Evolutionary conservation across 768 basidiomycete species (phyloP).

Genomic region (Amyloporia xantha): DNA sequence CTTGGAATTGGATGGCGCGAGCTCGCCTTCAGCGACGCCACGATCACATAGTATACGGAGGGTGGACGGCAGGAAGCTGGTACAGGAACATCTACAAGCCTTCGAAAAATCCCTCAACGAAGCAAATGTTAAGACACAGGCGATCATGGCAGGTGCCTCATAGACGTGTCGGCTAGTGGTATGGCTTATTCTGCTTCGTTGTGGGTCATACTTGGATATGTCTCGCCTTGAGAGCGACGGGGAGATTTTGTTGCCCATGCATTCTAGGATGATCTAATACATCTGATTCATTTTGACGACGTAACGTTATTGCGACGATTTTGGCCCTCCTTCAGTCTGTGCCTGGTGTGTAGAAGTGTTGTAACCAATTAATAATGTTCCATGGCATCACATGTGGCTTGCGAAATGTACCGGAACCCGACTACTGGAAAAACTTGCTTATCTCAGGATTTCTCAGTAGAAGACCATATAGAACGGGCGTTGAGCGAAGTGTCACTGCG

Average conservation of each 20-base stretch:
- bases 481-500: no score
- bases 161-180: constrained; percentile 1
- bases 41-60: constrained; percentile 29
- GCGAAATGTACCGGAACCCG: no score
- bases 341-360: no score
- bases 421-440: no score
- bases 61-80: constrained; percentile 63
- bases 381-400: no score
- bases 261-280: constrained; percentile 3
- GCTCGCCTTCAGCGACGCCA: constrained; percentile 23
- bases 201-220: neutral
- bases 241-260: neutral
- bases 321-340: neutral
- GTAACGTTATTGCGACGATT: constrained; percentile 1
- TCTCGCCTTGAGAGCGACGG: neutral
- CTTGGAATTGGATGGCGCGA: constrained; percentile 36
- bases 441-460: no score
- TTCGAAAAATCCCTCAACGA: constrained; percentile 69
- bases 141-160: constrained; percentile 70
- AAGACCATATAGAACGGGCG: no score
- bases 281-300: neutral
- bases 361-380: no score
- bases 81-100: constrained; percentile 71
- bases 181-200: neutral
- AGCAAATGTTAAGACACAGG: constrained; percentile 68